Base-by-base conservation (phyloP, 2,329 filamentous ascomycete species). In the Colletotrichum sp. region DNA sequence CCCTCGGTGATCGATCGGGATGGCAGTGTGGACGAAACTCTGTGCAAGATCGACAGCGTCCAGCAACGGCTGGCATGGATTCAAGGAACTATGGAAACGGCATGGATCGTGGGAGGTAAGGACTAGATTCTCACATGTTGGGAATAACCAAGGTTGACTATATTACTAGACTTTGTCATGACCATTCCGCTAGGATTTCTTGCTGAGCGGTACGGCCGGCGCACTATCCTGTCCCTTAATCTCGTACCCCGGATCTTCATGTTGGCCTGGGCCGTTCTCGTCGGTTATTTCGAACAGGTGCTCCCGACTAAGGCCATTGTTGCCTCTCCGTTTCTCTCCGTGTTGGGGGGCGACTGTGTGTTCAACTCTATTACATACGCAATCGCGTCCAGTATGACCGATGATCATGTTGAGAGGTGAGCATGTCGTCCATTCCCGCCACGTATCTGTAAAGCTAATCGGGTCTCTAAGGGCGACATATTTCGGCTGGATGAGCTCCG, bases 11-110 rank as follows among this genome's bases (percentile, higher is more conserved):
- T 77, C 19, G 75, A 71, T 7, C 15, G 22, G 0, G 84, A 85
- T 68, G 87, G 87, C 6, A 81, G 81, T 27, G 82, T 92, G 3
- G 84, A 87, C 2, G 90, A 92, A 80, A 82, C 85, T 73, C 80
- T 90, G 5, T 92, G 90, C 81, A 92, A 92, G 79, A 80, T 89
- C 12, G 86, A 90, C 72, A 80, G 80, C 15, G 85, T 92, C 7
- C 90, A 92, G 79, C 83, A 87, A 71, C 82, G 83, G 19, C 82
- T 92, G 11, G 90, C 90, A 4, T 87, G 87, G 84, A 84, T 91
- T 6, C 88, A 90, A 73, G 90, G 90, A 0, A 81, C 80, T 6
- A 87, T 89, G 84, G 88, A 90, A 68, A 88, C 87, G 2, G 78
- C 85, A 1, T 89, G 88, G 88, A 86, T 89, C n/a, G 85, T 86